Percentiles rank a stretch among this genome's conserved stretches.
These are phyloP conservation scores for Leccinellum rugosiceps DNA, from an alignment of 768 basidiomycete species.

Conservation along the genomic window DNA sequence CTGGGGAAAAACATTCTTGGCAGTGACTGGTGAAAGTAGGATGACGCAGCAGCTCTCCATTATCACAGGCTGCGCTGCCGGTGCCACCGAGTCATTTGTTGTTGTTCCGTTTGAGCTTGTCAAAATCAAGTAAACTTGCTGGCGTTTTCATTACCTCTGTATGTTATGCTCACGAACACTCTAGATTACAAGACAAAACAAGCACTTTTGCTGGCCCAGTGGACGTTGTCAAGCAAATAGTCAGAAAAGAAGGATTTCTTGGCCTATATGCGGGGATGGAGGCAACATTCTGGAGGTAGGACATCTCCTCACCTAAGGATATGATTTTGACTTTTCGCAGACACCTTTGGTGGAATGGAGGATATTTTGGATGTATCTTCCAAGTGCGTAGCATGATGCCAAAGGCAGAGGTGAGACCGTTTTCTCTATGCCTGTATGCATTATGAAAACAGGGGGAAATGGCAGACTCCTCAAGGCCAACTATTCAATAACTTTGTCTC, in stretches of 20 bases:
- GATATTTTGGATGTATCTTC: conserved; percentile 93
- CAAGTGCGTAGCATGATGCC: conserved; percentile 79
- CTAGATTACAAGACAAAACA: conserved; percentile 86
- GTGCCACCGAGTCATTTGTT: conserved; percentile 93
- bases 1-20: conserved; percentile 84
- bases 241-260: conserved; percentile 74
- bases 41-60: conserved; percentile 91
- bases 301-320: not conserved
- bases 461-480: conserved; percentile 60
- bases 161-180: not conserved
- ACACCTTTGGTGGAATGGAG: conserved; percentile 91
- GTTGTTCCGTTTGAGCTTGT: conserved; percentile 97
- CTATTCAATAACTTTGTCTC: conserved; percentile 92
- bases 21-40: conserved; percentile 62
- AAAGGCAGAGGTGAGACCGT: conserved; percentile 69
- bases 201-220: conserved; percentile 89
- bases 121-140: conserved; percentile 63
- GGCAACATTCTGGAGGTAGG: conserved; percentile 92
- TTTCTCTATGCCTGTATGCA: not conserved
- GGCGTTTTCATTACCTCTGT: conserved; percentile 20
- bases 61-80: conserved; percentile 88
- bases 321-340: conserved; percentile 33
- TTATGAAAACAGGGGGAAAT: not conserved
- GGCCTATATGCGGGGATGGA: conserved; percentile 96
- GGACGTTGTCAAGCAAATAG: conserved; percentile 81